A percentile compares a stretch with the other conserved stretches of the same genome.
Evolutionary conservation across 768 basidiomycete species (phyloP).

Genomic region (Mycena leptocephala): DNA sequence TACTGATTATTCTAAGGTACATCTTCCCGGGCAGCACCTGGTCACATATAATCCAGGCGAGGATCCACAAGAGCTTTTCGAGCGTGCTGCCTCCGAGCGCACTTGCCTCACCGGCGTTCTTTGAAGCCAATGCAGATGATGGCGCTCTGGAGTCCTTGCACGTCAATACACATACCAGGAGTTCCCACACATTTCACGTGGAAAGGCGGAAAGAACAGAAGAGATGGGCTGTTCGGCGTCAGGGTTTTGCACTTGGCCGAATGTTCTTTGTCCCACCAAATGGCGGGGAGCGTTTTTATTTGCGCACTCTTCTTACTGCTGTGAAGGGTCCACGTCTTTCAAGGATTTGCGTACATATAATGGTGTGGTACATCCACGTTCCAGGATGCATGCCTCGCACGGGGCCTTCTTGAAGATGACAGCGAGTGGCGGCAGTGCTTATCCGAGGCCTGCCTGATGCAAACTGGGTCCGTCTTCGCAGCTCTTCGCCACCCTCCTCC

Average conservation of each 20-base stretch:
- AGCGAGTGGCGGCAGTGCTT: slow-evolving; percentile 63
- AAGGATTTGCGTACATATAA: slow-evolving; percentile 45
- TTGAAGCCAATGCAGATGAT: neutral
- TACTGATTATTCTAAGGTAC: neutral
- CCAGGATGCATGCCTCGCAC: slow-evolving; percentile 57
- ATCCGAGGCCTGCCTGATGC: slow-evolving; percentile 56
- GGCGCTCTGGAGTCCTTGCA: slow-evolving; percentile 15
- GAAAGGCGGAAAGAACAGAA: slow-evolving; percentile 26
- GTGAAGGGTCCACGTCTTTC: slow-evolving; percentile 52
- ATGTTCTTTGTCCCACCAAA: slow-evolving; percentile 50
- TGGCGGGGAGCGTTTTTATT: slow-evolving; percentile 56
- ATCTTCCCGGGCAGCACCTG: neutral
- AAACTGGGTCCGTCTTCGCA: slow-evolving; percentile 53
- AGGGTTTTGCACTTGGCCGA: slow-evolving; percentile 44
- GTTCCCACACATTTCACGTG: slow-evolving; percentile 51
- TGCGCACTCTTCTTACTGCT: slow-evolving; percentile 56
- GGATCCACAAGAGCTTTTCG: neutral
- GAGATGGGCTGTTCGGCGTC: slow-evolving; percentile 21
- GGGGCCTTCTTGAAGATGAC: slow-evolving; percentile 64
- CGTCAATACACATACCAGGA: slow-evolving; percentile 49
- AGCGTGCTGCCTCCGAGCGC: neutral
- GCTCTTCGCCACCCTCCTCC: slow-evolving; percentile 61
- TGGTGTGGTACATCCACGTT: slow-evolving; percentile 49
- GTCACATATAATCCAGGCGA: neutral
- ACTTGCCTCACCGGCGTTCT: neutral